Evolutionary conservation across 2,329 filamentous ascomycete species (phyloP), one percentile per base, ranked within the genome.

Genomic region (Aquanectria penicillioides): DNA sequence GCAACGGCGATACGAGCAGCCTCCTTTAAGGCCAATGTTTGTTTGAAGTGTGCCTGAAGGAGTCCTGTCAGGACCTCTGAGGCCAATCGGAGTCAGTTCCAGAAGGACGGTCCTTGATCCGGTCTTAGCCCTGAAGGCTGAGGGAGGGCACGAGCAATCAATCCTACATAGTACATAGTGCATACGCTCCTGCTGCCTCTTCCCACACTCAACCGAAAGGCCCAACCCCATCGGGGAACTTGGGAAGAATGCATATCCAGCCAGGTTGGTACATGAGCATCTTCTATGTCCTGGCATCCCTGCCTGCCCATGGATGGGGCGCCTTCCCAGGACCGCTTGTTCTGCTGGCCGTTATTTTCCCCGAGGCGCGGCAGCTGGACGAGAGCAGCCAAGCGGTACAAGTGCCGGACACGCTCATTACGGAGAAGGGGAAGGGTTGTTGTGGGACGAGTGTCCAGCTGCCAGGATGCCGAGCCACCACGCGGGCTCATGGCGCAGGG

Each of bases 41-140:
- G 52, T 36, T 41, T 49, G 29, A 28, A n/a, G 25, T 17, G 61
- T 26, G 57, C 23, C 44, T 40, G 47, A 61, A 51, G 50, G 34
- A 36, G 54, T 54, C 48, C 33, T 46, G 46, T 56, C 57, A 52
- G 43, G 18, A 46, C 47, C 17, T 18, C 33, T 6, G 37, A 53
- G 17, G 34, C 66, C 66, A 68, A 68, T 68, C 66, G 66, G 66
- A 69, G 66, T 57, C 33, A 51, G 64, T 68, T 68, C 66, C 66
- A 68, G 18, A 62, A 58, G 66, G 53, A 57, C 62, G 66, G 66
- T 69, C 64, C 62, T 60, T 57, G 49, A 43, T 34, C 52, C 38
- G 51, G 44, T 49, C 20, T 61, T 60, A 64, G 65, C 55, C 54
- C 48, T 54, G 51, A 50, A 52, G 56, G 41, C 36, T 51, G 37